A percentile compares a stretch with the other conserved stretches of the same genome.
Conservation (phyloP, 2,329 filamentous ascomycete genomes). For the Gaeumannomyces tritici region DNA sequence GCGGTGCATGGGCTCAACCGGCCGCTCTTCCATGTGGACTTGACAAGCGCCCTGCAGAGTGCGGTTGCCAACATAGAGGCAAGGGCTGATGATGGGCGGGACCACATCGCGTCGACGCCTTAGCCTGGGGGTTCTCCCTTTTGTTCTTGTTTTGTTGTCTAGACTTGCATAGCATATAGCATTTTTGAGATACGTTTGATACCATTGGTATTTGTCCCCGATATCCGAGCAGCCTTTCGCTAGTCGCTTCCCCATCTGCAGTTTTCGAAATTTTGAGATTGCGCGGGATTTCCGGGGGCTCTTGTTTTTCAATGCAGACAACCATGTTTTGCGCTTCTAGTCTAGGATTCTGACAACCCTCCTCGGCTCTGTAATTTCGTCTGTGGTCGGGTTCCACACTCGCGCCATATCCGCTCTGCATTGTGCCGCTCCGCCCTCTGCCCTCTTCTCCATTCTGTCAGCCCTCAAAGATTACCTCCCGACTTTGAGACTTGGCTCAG, state of each 20-base stretch:
- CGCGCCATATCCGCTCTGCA: background rate
- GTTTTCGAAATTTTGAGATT: background rate
- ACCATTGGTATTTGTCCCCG: background rate
- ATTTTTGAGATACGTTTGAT: background rate
- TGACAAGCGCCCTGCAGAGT: slow-evolving; percentile 80
- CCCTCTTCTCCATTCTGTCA: background rate
- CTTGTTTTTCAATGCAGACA: background rate
- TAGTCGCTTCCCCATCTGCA: background rate
- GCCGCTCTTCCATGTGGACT: slow-evolving; percentile 88
- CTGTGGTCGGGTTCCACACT: background rate
- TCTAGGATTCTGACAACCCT: no score
- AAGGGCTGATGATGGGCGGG: slow-evolving; percentile 21
- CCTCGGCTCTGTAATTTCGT: no score
- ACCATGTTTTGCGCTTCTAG: background rate
- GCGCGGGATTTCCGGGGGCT: background rate
- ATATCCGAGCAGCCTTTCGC: background rate
- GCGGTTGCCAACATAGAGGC: slow-evolving; percentile 71
- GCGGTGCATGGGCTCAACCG: slow-evolving; percentile 79
- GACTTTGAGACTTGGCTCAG: background rate
- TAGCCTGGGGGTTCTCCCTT: no score
- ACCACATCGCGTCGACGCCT: no score
- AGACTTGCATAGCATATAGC: no score
- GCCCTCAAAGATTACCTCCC: background rate
- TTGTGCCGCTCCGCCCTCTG: background rate
- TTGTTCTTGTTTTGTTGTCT: no score